phyloP scores from a whole-genome alignment of 2,329 filamentous ascomycete species.

The Biscogniauxia sp. region DNA sequence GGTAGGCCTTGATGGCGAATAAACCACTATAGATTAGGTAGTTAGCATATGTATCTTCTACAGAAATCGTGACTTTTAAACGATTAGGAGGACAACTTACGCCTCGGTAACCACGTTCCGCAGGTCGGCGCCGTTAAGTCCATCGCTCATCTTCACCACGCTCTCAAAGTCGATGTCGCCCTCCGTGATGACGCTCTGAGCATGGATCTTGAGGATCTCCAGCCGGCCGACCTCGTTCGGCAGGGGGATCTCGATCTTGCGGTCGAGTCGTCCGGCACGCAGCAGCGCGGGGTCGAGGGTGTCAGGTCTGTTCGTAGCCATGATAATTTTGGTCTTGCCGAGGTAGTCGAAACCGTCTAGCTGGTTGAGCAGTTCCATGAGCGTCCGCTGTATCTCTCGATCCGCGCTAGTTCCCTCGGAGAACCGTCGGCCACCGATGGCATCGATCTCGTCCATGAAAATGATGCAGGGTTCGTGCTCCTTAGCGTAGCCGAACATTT shows the following conservation, averaged over 20 bases:
- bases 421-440: conserved; percentile 94
- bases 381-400: conserved; percentile 94
- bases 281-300: conserved; percentile 92
- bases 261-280: conserved; percentile 87
- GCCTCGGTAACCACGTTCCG: conserved; percentile 98
- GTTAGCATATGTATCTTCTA: conserved; percentile 24
- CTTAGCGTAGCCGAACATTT: conserved; percentile 99
- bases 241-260: conserved; percentile 96
- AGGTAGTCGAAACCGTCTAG: conserved; percentile 99
- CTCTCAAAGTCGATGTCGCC: conserved; percentile 98
- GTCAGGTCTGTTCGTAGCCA: conserved; percentile 97
- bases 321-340: conserved; percentile 99
- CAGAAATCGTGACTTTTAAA: neutral
- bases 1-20: conserved; percentile 97
- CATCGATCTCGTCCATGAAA: conserved; percentile 99
- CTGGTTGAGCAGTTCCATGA: conserved; percentile 99
- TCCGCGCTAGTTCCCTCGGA: conserved; percentile 97
- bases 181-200: conserved; percentile 79
- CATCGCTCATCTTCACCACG: conserved; percentile 99
- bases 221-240: conserved; percentile 95
- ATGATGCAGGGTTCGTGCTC: conserved; percentile 99
- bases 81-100: conserved; percentile 57
- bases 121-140: conserved; percentile 94
- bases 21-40: conserved; percentile 61
- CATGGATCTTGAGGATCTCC: conserved; percentile 98